phyloP scores from a whole-genome alignment of 139 green algal genomes.

The Bryopsis sp. region DNA sequence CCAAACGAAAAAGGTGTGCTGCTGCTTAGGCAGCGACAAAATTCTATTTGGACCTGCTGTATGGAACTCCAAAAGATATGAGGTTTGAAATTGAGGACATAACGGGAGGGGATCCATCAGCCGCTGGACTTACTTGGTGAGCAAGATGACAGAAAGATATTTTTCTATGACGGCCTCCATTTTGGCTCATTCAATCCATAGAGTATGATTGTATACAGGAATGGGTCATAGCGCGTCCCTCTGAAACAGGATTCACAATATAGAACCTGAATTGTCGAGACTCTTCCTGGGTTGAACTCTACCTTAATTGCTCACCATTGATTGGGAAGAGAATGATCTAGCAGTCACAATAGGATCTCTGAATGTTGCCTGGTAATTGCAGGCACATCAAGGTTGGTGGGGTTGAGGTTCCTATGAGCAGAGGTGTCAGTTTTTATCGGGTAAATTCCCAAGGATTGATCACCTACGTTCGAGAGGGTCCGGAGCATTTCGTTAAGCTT shows the following conservation, averaged over 20 bases:
- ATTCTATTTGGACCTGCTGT: neutral
- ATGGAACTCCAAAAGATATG: neutral
- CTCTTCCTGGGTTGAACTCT: neutral
- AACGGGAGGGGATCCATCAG: neutral
- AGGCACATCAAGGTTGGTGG: conserved; percentile 15
- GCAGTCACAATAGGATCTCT: neutral
- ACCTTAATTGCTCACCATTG: neutral
- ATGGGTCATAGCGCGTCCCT: neutral
- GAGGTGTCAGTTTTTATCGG: neutral
- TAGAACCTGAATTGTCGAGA: too few species aligned
- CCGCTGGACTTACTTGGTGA: neutral
- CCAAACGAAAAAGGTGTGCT: neutral
- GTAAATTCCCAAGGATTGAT: neutral
- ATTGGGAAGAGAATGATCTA: neutral
- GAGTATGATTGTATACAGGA: neutral
- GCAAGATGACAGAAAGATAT: neutral
- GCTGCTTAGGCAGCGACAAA: neutral
- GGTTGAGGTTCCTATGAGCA: conserved; percentile 11
- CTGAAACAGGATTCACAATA: neutral
- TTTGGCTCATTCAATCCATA: neutral
- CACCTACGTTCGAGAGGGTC: neutral
- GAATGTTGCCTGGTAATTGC: neutral
- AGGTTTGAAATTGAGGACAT: neutral
- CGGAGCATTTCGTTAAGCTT: conserved; percentile 6
- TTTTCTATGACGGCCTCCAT: neutral